Evolutionary conservation across 2,329 filamentous ascomycete species (phyloP).

Genomic region (Penicillium olsonii): DNA sequence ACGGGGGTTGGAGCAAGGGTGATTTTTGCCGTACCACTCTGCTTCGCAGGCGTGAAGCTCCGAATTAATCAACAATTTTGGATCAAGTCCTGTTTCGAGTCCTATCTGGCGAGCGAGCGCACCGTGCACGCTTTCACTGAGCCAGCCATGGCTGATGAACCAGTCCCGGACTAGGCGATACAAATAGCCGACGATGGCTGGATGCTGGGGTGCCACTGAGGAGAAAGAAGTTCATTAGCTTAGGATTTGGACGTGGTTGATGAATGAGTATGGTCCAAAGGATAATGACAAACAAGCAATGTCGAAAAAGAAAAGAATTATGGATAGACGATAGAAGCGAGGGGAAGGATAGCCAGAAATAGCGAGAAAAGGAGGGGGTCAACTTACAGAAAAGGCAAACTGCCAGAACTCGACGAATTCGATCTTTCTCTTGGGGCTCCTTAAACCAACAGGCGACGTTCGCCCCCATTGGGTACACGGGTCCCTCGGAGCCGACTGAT

Average conservation of each 20-base stretch:
- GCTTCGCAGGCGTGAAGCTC: conserved; percentile 32
- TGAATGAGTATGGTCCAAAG: too few species aligned
- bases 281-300: too few species aligned
- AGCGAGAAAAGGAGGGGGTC: not conserved
- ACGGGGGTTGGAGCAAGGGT: conserved; percentile 27
- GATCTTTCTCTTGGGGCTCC: conserved; percentile 30
- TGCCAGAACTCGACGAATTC: conserved; percentile 37
- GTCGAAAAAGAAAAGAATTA: too few species aligned
- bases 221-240: conserved; percentile 6
- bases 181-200: conserved; percentile 30
- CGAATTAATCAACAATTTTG: conserved; percentile 8
- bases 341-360: too few species aligned
- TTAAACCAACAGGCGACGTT: conserved; percentile 25
- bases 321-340: too few species aligned
- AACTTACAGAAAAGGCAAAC: conserved; percentile 33
- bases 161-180: conserved; percentile 38
- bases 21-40: conserved; percentile 34
- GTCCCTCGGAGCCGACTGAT: conserved; percentile 6
- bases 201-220: conserved; percentile 30
- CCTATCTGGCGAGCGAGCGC: conserved; percentile 28
- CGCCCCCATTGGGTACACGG: conserved; percentile 28
- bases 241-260: not conserved
- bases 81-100: conserved; percentile 22
- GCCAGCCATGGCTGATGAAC: conserved; percentile 17
- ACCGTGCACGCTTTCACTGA: conserved; percentile 19